Base-by-base conservation (phyloP, 108 stramenopile species). In the Fistulifera pelliculosa region DNA sequence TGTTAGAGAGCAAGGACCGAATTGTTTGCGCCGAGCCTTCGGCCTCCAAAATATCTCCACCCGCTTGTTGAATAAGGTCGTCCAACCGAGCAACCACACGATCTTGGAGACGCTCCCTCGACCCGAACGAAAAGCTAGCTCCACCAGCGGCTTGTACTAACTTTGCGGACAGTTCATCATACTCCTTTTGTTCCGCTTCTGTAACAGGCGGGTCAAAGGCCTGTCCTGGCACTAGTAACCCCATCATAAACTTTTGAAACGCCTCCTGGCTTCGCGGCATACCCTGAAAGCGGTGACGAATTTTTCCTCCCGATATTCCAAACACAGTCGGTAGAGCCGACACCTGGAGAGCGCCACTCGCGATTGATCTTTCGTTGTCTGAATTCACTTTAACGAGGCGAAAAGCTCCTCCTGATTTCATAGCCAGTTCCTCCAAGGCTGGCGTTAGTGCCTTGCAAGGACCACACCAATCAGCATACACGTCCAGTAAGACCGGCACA, bases 301-400 rank as follows among this genome's bases (percentile, higher is more conserved):
- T 84, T 55, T 76, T 79, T 27, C 93, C 93, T 68, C 85, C 77
- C 0, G 61, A 60, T 14, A 94, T 62, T 15, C 80, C 93, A 74
- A 83, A 94, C 1, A 94, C 77, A 8, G 87, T 87, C 2, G 93
- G 93, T 8, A 94, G 52, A 8, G 83, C 75, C 26, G 76, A 85
- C 31, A 94, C 85, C 23, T 85, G 81, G 47, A 94, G 68, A 1
- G 85, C 83, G 1, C 61, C 53, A 54, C 72, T 74, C 31, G 31
- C 31, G 13, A 87, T 61, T 19, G 71, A 69, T 15, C 79, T 56
- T 54, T 91, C 89, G 42, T 84, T 73, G 58, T 91, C 90, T 14
- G 89, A 79, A 47, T 94, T 86, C 40, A 94, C 54, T 68, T 94
- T 94, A 48, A 85, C 83, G 14, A 94, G 54, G 16, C 87, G 88